phyloP scores from a whole-genome alignment of 2,329 filamentous ascomycete species.

The Pestalotiopsis sp. region DNA sequence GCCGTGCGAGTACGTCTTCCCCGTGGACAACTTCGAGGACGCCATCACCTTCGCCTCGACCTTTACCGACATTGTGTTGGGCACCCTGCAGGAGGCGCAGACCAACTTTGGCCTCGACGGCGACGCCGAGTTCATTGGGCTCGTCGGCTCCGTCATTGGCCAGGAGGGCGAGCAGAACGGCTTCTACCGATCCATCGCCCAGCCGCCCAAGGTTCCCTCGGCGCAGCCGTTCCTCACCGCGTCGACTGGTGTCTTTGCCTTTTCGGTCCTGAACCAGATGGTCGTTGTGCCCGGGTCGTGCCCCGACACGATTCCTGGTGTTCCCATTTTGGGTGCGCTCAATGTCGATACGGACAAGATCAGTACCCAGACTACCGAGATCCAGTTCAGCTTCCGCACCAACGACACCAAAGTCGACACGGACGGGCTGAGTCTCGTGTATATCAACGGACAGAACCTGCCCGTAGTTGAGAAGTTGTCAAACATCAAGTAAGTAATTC shows the following conservation, averaged over 20 bases:
- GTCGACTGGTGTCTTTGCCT: background rate
- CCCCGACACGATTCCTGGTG: background rate
- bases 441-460: constrained; percentile 8
- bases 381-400: constrained; percentile 5
- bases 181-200: constrained; percentile 7
- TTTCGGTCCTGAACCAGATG: constrained; percentile 1
- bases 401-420: background rate
- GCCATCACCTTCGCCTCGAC: constrained; percentile 1
- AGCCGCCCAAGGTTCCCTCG: background rate
- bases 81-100: constrained; percentile 7
- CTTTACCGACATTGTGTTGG: constrained; percentile 11
- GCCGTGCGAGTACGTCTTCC: constrained; percentile 9
- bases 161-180: constrained; percentile 13
- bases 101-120: constrained; percentile 2
- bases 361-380: background rate
- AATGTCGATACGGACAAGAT: constrained; percentile 3
- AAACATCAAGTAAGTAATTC: background rate
- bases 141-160: constrained; percentile 7
- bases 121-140: constrained; percentile 6
- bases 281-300: constrained; percentile 10
- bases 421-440: background rate
- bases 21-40: constrained; percentile 7
- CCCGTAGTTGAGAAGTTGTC: constrained; percentile 2
- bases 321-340: background rate
- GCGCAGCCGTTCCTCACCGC: constrained; percentile 8